These are phyloP conservation scores for Gynostemma pentaphyllum DNA, from an alignment of 306 rosid genomes.

Conservation along the genomic window DNA sequence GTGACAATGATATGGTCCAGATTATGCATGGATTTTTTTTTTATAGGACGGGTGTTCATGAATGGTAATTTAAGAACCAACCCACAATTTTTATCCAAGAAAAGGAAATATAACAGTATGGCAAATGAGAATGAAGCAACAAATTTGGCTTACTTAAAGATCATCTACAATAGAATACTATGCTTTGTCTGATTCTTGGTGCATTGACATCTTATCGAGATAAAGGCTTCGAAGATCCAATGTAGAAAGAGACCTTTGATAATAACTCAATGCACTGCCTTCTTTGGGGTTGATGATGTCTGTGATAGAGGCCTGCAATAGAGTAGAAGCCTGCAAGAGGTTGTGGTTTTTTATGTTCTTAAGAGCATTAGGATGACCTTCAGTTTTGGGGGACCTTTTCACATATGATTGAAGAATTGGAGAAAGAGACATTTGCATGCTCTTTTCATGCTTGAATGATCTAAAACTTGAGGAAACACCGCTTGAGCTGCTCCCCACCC, in stretches of 20 bases:
- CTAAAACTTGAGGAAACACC: slow-evolving; percentile 30
- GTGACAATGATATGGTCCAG: background rate
- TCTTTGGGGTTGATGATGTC: slow-evolving; percentile 41
- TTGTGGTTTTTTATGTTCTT: slow-evolving; percentile 42
- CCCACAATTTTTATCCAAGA: background rate
- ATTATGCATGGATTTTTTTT: background rate
- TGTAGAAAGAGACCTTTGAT: slow-evolving; percentile 40
- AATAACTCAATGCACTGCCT: slow-evolving; percentile 26
- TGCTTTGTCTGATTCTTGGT: slow-evolving; percentile 19
- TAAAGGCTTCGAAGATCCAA: slow-evolving; percentile 38
- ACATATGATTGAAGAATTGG: slow-evolving; percentile 28
- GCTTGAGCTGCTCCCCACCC: slow-evolving; percentile 28
- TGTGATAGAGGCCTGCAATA: slow-evolving; percentile 47
- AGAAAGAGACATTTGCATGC: slow-evolving; percentile 35
- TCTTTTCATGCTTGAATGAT: slow-evolving; percentile 11
- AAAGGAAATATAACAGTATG: background rate
- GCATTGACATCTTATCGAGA: slow-evolving; percentile 21
- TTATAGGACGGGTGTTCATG: background rate
- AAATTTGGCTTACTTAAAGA: background rate
- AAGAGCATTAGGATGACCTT: slow-evolving; percentile 63
- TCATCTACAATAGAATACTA: background rate
- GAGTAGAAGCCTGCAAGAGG: slow-evolving; percentile 53
- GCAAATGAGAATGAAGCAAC: slow-evolving; percentile 3
- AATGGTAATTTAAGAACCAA: background rate
- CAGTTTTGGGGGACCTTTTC: slow-evolving; percentile 38